Evolutionary conservation across 108 stramenopile genomes (phyloP), one percentile per base, ranked within the genome.

Genomic region (Cyclotella kingstonii): DNA sequence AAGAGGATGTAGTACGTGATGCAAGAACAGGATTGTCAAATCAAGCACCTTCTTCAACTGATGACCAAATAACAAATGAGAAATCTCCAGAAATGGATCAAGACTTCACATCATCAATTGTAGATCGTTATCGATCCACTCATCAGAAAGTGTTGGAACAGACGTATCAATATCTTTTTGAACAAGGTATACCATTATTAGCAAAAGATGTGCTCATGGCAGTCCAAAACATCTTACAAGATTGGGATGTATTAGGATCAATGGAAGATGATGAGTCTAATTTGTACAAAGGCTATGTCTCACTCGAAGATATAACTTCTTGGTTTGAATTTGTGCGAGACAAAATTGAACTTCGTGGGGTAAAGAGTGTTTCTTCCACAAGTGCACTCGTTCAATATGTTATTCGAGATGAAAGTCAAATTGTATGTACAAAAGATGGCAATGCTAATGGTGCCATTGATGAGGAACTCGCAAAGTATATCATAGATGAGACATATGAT

Each of bases 401-500:
- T 1, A 50, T 81, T 45, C 80, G 68, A 6, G 66, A 66, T 3
- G 69, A 71, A 39, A 27, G 31, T 18, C 2, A 34, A 41, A 45
- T 22, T 8, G 18, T n/a, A n/a, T n/a, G 19, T 23, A 4, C 44
- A 10, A 23, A 44, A 19, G 29, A 30, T 36, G 41, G 12, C 36
- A 33, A 38, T 28, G 30, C 11, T 33, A 18, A 29, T 46, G 30
- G 44, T 19, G 38, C 53, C 46, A 41, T 54, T 14, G 23, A 27
- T 30, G 78, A 76, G 35, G 77, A 70, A 2, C 50, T 75, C n/a
- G 74, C 79, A 0, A 61, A 28, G 28, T 68, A 56, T 21, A 77
- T 81, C 30, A 46, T 81, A 7, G 80, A 81, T 43, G 80, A 81
- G 50, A 81, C 80, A 8, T 77, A 61, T 35, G 80, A 81, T 42